Base-by-base conservation (phyloP, 2,329 filamentous ascomycete genomes). In the Pyrenochaeta sp. region DNA sequence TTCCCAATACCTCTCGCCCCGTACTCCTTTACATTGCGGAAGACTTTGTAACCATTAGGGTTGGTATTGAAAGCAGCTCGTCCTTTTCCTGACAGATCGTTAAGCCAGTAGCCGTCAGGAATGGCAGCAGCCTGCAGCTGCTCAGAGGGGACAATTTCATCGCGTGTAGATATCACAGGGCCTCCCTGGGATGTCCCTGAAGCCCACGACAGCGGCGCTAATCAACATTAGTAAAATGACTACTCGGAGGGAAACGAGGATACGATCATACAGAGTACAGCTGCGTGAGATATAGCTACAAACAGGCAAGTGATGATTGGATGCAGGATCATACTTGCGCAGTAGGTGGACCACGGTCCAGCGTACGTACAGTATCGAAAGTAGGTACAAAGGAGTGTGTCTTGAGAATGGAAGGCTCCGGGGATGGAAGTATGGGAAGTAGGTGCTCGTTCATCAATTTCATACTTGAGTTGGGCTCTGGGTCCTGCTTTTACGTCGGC, bases 21-120 rank as follows among this genome's bases (percentile, higher is more conserved):
- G 48, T 73, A 76, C 38, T 74, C 73, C 50, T 67, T 72, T 3
- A 77, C 73, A 35, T 76, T 76, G 13, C 75, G 67, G 38, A 67
- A 77, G 6, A 76, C 64, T 27, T 72, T 68, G 55, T 77, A 78
- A 2, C 57, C 57, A 8, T 57, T 43, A 22, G 74, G 72, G 27
- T 62, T 65, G 10, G 48, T 19, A 30, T 71, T 69, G 55, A 76
- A 77, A 0, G 73, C 60, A n/a, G 69, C 63, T 34, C 62, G 65
- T 32, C 74, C 75, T 44, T 72, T 71, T 15, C 74, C 70, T n/a
- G 65, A 68, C 11, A 77, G 71, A 20, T 72, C 67, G 6, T 67
- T 71, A 13, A 74, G 53, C 75, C 75, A 77, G 53, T 73, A 77
- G 8, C 58, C 55, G 41, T 61, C 53, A 9, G 47, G 28, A 18